Evolutionary conservation across 768 basidiomycete species (phyloP).

Genomic region (Lactarius pseudohatsudake): DNA sequence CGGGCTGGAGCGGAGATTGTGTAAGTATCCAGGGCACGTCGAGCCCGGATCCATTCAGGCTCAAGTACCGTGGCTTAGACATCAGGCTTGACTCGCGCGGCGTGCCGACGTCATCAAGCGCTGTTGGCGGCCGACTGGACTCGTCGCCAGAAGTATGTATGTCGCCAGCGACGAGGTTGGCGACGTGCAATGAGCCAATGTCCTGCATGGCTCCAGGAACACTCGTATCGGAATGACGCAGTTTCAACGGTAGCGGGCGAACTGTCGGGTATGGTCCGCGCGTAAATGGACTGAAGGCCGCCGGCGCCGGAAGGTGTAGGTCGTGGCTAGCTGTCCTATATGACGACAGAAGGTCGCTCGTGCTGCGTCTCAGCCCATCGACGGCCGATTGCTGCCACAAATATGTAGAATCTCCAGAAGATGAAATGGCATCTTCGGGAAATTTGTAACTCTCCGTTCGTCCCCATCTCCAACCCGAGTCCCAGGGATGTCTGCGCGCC

Average conservation of each 20-base stretch:
- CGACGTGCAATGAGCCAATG: conserved; percentile 47
- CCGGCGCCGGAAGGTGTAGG: conserved; percentile 10
- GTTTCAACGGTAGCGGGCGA: conserved; percentile 29
- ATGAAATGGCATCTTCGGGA: conserved; percentile 14
- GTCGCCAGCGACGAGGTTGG: conserved; percentile 51
- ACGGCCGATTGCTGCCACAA: conserved; percentile 11
- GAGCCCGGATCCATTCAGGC: conserved; percentile 36
- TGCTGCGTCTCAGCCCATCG: conserved; percentile 8
- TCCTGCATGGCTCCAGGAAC: conserved; percentile 37
- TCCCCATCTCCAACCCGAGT: conserved; percentile 19
- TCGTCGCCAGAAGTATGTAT: conserved; percentile 36
- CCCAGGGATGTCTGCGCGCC: conserved; percentile 26
- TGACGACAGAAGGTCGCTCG: conserved; percentile 9
- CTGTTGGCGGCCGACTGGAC: conserved; percentile 33
- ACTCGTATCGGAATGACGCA: conserved; percentile 31
- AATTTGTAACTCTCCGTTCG: conserved; percentile 31
- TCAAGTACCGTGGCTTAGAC: conserved; percentile 37
- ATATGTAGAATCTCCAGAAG: conserved; percentile 8
- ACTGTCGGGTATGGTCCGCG: conserved; percentile 27
- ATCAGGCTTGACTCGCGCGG: conserved; percentile 23
- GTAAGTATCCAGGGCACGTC: conserved; percentile 36
- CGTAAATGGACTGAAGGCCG: not conserved
- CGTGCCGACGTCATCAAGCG: conserved; percentile 29
- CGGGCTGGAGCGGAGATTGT: not conserved
- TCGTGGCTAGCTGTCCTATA: not conserved